Evolutionary conservation across 139 green algal genomes (phyloP).

Genomic region (Picochlorum sp.): DNA sequence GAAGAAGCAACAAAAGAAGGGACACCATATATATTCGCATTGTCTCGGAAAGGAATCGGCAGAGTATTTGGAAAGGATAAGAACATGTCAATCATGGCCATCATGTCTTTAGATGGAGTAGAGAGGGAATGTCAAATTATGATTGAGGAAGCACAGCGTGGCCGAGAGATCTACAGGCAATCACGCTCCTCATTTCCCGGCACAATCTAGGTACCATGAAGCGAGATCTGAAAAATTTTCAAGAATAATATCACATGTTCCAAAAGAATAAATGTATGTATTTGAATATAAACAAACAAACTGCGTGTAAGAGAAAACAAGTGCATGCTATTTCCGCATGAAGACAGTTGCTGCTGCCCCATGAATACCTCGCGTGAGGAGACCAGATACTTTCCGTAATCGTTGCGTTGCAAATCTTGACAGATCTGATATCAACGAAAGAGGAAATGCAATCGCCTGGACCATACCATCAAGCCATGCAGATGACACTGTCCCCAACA

Average conservation of each 20-base stretch:
- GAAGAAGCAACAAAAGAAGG: slow-evolving; percentile 18
- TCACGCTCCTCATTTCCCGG: not conserved
- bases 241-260: too few species aligned
- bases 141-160: slow-evolving; percentile 28
- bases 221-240: too few species aligned
- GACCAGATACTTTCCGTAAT: not conserved
- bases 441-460: not conserved
- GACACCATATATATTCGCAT: slow-evolving; percentile 57
- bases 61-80: slow-evolving; percentile 70
- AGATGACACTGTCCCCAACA: not conserved
- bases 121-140: slow-evolving; percentile 31
- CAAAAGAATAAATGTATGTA: too few species aligned
- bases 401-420: not conserved
- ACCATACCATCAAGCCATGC: not conserved
- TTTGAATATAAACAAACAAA: too few species aligned
- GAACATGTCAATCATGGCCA: slow-evolving; percentile 62
- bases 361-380: not conserved
- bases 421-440: not conserved
- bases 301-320: too few species aligned
- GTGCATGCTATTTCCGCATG: too few species aligned
- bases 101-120: slow-evolving; percentile 52
- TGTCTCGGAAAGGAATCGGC: slow-evolving; percentile 72
- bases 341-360: not conserved
- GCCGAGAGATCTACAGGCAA: slow-evolving; percentile 11
- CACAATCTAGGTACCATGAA: too few species aligned